Evolutionary conservation across 2,329 filamentous ascomycete genomes (phyloP), one percentile per base, ranked within the genome.

Genomic region (Ophiocordyceps robertsii): DNA sequence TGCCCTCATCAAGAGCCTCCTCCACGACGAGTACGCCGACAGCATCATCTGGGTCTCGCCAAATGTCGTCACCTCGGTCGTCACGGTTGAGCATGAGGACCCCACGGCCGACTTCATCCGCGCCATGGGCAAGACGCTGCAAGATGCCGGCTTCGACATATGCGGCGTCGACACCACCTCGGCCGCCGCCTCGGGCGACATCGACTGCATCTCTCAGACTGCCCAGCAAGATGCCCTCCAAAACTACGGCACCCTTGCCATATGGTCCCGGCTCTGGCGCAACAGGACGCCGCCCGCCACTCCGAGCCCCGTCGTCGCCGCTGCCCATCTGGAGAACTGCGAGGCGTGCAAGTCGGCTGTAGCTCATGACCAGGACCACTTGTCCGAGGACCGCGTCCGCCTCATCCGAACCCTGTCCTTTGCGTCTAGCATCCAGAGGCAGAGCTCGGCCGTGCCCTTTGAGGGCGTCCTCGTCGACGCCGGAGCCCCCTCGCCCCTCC

Each of bases 21-120:
- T 87, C 45, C 66, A 57, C 45, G 68, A 65, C 37, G 58, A 59
- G 17, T 73, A 63, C 50, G 54, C 51, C 42, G 59, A 54, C 62
- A 72, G 56, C 54, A 64, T 66, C 64, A 66, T 54, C 43, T 77
- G 74, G 63, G 72, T 85, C 29, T 81, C 79, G 47, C 74, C 80
- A 46, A 85, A 83, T 49, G 74, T 86, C 46, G 72, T 86, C 52
- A 81, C 80, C 33, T 83, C 82, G 39, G 77, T 77, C 46, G 75
- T 85, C 50, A 78, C 76, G 29, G 65, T 82, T 47, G 65, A 69
- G 51, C 77, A 82, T 58, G 53, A 51, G 38, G 52, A 65, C 46
- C 59, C 59, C 44, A 55, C 64, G 3, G 57, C 61, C 29, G 66
- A 69, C 13, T 58, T 59, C 29, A 61, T 68, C 29, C 66, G 67